Conservation (phyloP, 176 grass and related monocot genomes). For the Triticum timopheevii region DNA sequence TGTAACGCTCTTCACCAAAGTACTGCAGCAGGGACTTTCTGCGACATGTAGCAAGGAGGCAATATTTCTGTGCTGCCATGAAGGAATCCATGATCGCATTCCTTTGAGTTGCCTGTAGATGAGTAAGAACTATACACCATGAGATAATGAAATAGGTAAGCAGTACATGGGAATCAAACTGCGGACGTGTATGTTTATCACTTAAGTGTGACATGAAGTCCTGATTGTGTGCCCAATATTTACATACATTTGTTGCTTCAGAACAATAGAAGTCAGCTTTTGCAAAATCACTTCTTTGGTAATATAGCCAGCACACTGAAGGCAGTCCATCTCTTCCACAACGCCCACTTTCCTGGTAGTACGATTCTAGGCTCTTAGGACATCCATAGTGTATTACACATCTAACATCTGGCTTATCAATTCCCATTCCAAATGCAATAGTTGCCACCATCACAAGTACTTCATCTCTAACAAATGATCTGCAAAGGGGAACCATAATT, state of each 20-base stretch:
- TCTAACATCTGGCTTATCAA: conserved; percentile 95
- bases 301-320: conserved; percentile 93
- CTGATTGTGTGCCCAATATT: not conserved
- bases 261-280: conserved; percentile 93
- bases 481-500: conserved; percentile 34
- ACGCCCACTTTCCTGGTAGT: conserved; percentile 98
- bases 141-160: conserved; percentile 16
- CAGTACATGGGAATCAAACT: conserved; percentile 17
- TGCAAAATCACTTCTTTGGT: conserved; percentile 84
- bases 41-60: conserved; percentile 68
- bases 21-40: conserved; percentile 85
- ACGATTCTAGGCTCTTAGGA: conserved; percentile 90
- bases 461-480: conserved; percentile 94
- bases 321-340: conserved; percentile 92
- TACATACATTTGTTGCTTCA: conserved; percentile 66
- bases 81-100: conserved; percentile 89
- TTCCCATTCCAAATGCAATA: conserved; percentile 98
- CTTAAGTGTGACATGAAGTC: not conserved
- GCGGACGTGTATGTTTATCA: not conserved
- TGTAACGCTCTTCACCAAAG: conserved; percentile 65
- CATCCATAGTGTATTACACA: conserved; percentile 95
- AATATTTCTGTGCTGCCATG: conserved; percentile 89
- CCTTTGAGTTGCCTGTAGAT: conserved; percentile 57
- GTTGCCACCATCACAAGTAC: conserved; percentile 85
- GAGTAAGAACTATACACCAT: conserved; percentile 19